Evolutionary conservation across 2,329 filamentous ascomycete species (phyloP).

Genomic region (Penicillium sclerotiorum): DNA sequence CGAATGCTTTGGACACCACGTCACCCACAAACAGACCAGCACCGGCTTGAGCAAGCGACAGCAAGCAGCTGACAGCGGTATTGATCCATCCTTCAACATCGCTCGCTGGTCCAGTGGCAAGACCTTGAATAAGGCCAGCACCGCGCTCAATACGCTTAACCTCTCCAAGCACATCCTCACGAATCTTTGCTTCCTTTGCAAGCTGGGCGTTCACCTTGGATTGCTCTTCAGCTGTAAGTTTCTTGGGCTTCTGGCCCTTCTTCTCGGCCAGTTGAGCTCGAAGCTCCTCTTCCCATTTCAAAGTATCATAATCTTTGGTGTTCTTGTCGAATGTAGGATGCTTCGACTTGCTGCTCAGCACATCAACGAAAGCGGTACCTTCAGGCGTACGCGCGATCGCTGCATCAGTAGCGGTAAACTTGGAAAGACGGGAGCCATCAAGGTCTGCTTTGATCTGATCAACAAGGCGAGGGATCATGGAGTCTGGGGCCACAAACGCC

Average conservation of each 20-base stretch:
- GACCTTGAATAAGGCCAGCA: slow-evolving; percentile 79
- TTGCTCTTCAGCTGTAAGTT: slow-evolving; percentile 85
- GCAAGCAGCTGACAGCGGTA: slow-evolving; percentile 71
- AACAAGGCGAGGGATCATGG: slow-evolving; percentile 75
- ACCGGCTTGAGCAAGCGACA: slow-evolving; percentile 72
- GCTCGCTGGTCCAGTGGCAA: slow-evolving; percentile 85
- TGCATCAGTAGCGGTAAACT: slow-evolving; percentile 82
- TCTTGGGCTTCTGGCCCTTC: slow-evolving; percentile 81
- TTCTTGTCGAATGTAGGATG: slow-evolving; percentile 78
- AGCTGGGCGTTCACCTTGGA: slow-evolving; percentile 89
- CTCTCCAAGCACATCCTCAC: slow-evolving; percentile 68
- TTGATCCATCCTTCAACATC: slow-evolving; percentile 89
- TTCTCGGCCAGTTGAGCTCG: slow-evolving; percentile 86
- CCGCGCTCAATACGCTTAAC: slow-evolving; percentile 77
- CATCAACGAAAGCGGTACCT: slow-evolving; percentile 85
- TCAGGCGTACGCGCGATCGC: slow-evolving; percentile 91
- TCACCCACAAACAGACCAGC: slow-evolving; percentile 81
- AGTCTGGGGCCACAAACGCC: slow-evolving; percentile 87
- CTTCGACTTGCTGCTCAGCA: slow-evolving; percentile 79
- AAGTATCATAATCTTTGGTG: slow-evolving; percentile 88
- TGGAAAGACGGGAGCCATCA: slow-evolving; percentile 66
- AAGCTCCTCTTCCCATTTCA: slow-evolving; percentile 97
- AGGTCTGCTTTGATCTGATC: slow-evolving; percentile 74
- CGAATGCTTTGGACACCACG: slow-evolving; percentile 73
- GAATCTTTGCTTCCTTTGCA: slow-evolving; percentile 80